Percentiles rank a stretch among this genome's conserved stretches.
Conservation (phyloP, 257 asterid species). For the Solanum etuberosum region DNA sequence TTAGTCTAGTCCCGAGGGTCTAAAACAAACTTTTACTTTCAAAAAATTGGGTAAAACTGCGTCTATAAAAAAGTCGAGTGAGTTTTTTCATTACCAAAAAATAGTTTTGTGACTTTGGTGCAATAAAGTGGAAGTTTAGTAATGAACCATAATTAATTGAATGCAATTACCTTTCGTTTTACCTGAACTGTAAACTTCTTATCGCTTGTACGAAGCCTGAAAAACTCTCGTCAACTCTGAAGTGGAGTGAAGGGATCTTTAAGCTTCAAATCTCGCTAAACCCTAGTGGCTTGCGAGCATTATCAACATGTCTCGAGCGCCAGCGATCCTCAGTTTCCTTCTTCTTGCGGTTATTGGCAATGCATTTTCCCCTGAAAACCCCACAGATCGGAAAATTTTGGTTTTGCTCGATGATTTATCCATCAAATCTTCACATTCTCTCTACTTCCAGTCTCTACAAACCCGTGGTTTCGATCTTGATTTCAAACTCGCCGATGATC, state of each 20-base stretch:
- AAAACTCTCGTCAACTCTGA: neutral
- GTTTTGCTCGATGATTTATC: slow-evolving; percentile 65
- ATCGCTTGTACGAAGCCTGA: neutral
- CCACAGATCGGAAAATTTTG: slow-evolving; percentile 58
- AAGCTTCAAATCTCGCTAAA: neutral
- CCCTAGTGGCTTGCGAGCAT: slow-evolving; percentile 5
- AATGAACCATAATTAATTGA: neutral
- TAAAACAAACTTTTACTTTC: neutral
- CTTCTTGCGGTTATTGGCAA: slow-evolving; percentile 20
- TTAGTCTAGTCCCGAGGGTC: neutral
- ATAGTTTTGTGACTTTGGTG: neutral
- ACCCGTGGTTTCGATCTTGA: slow-evolving; percentile 51
- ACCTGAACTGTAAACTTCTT: neutral
- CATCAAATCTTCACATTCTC: slow-evolving; percentile 58
- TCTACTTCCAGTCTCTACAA: slow-evolving; percentile 56
- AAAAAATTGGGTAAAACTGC: neutral
- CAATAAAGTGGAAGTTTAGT: neutral
- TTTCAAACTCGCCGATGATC: slow-evolving; percentile 67
- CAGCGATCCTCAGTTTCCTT: neutral
- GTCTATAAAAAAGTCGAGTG: neutral
- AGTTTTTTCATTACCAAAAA: neutral
- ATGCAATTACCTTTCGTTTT: neutral
- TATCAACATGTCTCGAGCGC: slow-evolving; percentile 1
- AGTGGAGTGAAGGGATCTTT: neutral
- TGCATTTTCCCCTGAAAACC: slow-evolving; percentile 56